Evolutionary conservation across 345 rosid species (phyloP).

Genomic region (Physaria fendleri): DNA sequence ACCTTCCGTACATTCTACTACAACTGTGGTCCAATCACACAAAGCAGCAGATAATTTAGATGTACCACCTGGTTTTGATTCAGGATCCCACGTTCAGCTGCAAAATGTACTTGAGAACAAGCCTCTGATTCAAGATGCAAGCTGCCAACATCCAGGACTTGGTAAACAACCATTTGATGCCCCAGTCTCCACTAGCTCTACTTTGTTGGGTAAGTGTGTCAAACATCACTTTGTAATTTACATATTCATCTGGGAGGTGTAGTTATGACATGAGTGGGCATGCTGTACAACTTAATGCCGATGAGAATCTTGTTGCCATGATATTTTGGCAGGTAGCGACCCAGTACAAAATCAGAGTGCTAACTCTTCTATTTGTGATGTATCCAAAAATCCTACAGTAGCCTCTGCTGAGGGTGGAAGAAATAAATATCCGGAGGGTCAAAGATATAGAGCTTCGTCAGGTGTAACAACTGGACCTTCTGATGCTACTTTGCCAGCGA

Average conservation of each 20-base stretch:
- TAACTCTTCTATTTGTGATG: conserved; percentile 46
- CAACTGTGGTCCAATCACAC: conserved; percentile 27
- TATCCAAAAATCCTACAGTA: conserved; percentile 47
- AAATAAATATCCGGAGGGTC: neutral
- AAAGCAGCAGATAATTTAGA: conserved; percentile 25
- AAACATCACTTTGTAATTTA: neutral
- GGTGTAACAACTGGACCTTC: conserved; percentile 10
- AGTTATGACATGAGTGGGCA: neutral
- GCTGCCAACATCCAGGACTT: conserved; percentile 33
- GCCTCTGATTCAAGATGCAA: conserved; percentile 37
- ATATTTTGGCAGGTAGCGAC: conserved; percentile 36
- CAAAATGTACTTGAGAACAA: conserved; percentile 29
- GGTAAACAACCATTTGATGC: conserved; percentile 10
- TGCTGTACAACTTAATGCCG: neutral
- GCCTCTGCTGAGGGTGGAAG: conserved; percentile 11
- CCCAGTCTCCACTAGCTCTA: conserved; percentile 21
- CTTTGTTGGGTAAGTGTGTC: conserved; percentile 16
- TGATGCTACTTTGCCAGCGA: conserved; percentile 17
- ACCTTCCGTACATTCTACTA: conserved; percentile 25
- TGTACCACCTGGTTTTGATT: conserved; percentile 38
- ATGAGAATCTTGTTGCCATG: neutral
- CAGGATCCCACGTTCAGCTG: conserved; percentile 30
- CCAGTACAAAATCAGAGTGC: conserved; percentile 41
- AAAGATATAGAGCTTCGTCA: neutral
- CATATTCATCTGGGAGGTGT: neutral